These are phyloP conservation scores for Cynanchum wilfordii DNA, from an alignment of 257 asterid species.

Conservation along the genomic window DNA sequence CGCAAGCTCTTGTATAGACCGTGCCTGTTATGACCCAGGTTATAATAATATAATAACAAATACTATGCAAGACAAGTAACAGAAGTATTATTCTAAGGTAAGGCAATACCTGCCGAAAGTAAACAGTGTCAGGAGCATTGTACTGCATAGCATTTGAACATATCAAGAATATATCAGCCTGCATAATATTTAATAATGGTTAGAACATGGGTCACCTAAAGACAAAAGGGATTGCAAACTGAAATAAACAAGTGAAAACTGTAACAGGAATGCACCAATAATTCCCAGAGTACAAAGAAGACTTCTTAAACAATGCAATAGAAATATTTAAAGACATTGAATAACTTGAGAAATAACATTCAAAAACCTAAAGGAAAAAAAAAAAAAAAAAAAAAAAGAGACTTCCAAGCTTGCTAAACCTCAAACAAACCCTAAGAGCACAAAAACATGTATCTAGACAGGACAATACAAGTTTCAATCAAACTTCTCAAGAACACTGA, in stretches of 20 bases:
- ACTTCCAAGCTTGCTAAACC: neutral
- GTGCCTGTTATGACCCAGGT: constrained; percentile 50
- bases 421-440: neutral
- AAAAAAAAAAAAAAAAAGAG: neutral
- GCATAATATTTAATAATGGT: constrained; percentile 22
- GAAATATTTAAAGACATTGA: neutral
- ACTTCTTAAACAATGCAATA: neutral
- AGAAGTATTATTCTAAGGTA: constrained; percentile 11
- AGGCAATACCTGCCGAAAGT: constrained; percentile 73
- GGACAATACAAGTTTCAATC: neutral
- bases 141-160: constrained; percentile 94
- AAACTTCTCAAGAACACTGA: neutral
- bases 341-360: neutral
- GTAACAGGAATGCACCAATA: neutral
- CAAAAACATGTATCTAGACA: neutral
- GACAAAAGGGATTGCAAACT: neutral
- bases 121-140: constrained; percentile 75
- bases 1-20: constrained; percentile 76
- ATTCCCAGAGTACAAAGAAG: neutral
- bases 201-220: neutral
- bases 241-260: neutral
- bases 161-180: constrained; percentile 87
- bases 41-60: constrained; percentile 13
- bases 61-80: constrained; percentile 3
- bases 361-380: neutral